phyloP scores from a whole-genome alignment of 75 land plant genomes.

The Cryptomeria japonica region DNA sequence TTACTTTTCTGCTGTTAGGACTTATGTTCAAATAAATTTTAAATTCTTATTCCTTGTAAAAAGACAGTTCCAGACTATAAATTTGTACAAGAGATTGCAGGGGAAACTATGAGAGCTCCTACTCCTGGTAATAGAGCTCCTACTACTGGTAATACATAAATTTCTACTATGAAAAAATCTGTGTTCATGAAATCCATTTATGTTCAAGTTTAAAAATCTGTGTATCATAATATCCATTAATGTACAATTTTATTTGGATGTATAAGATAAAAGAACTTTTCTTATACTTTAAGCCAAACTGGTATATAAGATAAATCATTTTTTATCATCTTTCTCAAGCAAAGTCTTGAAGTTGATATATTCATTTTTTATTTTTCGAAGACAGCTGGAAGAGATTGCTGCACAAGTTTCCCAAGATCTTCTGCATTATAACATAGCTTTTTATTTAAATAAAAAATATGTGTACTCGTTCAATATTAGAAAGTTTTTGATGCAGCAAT shows the following conservation, averaged over 20 bases:
- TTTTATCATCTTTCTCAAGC: too few relatives aligned
- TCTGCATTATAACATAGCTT: neutral
- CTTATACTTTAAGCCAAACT: neutral
- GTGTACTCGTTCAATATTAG: neutral
- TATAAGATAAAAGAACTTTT: neutral
- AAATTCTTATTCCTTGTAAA: neutral
- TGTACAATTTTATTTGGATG: too few relatives aligned
- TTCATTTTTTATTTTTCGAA: neutral
- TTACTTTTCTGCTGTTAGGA: neutral
- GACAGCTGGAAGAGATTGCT: neutral
- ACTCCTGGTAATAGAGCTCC: neutral
- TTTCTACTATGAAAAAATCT: too few relatives aligned
- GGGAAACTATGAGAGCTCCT: neutral
- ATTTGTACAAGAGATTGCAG: neutral
- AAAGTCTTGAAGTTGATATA: neutral
- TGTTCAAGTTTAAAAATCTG: too few relatives aligned
- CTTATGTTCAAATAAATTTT: too few relatives aligned
- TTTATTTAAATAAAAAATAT: neutral
- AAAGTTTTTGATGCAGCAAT: conserved; percentile 16
- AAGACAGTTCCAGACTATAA: neutral
- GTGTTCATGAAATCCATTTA: too few relatives aligned
- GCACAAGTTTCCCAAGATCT: neutral
- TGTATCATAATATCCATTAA: neutral
- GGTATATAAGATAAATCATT: neutral
- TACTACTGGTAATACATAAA: too few relatives aligned